Percentiles rank a stretch among this genome's conserved stretches.
phyloP scores from a whole-genome alignment of 2,329 filamentous ascomycete species.

The Arthrobotrys pseudoclavata region DNA sequence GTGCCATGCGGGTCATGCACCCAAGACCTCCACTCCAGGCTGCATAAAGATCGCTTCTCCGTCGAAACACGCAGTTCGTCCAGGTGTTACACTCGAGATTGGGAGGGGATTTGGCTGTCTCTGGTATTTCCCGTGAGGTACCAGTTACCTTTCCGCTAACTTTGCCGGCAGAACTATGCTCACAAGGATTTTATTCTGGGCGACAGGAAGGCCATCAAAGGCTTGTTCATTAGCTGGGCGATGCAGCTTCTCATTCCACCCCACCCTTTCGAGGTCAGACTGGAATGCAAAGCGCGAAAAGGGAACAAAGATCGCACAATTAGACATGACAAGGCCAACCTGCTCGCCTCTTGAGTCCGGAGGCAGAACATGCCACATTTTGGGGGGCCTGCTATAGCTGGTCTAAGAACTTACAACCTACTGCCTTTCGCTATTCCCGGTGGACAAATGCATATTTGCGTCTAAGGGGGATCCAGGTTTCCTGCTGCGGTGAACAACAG shows the following conservation, averaged over 20 bases:
- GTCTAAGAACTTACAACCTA: not conserved
- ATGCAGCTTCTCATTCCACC: conserved; percentile 46
- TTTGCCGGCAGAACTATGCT: conserved; percentile 43
- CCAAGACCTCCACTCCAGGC: conserved; percentile 28
- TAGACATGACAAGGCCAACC: conserved; percentile 15
- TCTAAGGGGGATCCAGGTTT: conserved; percentile 44
- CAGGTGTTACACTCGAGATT: conserved; percentile 44
- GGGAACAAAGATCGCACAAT: conserved; percentile 26
- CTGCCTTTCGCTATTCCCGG: conserved; percentile 42
- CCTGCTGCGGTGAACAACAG: conserved; percentile 25
- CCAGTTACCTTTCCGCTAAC: conserved; percentile 47
- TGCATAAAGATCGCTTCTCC: conserved; percentile 56
- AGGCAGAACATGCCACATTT: conserved; percentile 12
- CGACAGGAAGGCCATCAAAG: conserved; percentile 35
- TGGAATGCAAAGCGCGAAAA: conserved; percentile 22
- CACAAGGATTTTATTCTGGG: conserved; percentile 31
- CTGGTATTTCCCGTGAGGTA: conserved; percentile 49
- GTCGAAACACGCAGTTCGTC: conserved; percentile 42
- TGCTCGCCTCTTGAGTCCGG: conserved; percentile 38
- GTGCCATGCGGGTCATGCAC: conserved; percentile 51
- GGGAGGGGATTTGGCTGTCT: conserved; percentile 31
- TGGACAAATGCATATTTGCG: conserved; percentile 57
- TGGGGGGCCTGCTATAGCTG: conserved; percentile 9
- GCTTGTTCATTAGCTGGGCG: conserved; percentile 35
- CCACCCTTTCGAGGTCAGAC: conserved; percentile 44